Evolutionary conservation across 2,329 filamentous ascomycete species (phyloP).

Genomic region (Monilinia laxa): DNA sequence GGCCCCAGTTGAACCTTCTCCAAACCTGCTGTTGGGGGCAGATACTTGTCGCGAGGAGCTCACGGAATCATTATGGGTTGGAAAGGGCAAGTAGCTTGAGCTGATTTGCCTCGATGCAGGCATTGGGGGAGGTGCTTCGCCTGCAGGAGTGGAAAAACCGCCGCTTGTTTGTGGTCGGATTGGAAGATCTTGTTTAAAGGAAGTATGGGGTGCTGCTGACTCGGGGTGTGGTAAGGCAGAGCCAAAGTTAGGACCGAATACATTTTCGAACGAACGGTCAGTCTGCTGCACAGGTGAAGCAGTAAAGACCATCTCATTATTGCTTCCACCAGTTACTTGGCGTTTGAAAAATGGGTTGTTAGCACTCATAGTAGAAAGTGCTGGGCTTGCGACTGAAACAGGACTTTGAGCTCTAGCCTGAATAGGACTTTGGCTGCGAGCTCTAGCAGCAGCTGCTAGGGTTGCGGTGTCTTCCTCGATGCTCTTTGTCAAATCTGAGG

Average conservation of each 20-base stretch:
- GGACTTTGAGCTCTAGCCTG: constrained; percentile 40
- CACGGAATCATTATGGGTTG: constrained; percentile 63
- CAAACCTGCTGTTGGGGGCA: constrained; percentile 66
- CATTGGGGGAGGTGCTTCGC: constrained; percentile 59
- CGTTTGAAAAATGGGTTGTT: constrained; percentile 95
- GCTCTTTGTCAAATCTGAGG: constrained; percentile 64
- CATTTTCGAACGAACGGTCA: constrained; percentile 77
- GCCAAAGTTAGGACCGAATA: constrained; percentile 72
- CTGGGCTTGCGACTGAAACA: constrained; percentile 65
- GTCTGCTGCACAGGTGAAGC: constrained; percentile 45
- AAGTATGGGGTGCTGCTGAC: constrained; percentile 51
- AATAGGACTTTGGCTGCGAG: constrained; percentile 25
- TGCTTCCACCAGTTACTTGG: constrained; percentile 50
- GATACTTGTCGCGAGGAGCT: constrained; percentile 78
- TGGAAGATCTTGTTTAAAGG: constrained; percentile 54
- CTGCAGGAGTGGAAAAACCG: constrained; percentile 45
- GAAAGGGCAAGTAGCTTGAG: constrained; percentile 72
- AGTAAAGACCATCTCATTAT: constrained; percentile 47
- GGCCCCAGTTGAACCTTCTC: constrained; percentile 46
- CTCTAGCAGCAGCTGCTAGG: constrained; percentile 47
- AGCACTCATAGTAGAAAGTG: constrained; percentile 65
- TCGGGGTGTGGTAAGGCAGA: constrained; percentile 44
- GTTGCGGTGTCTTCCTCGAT: constrained; percentile 58
- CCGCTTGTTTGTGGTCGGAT: constrained; percentile 33
- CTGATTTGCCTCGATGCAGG: constrained; percentile 75